Conservation (phyloP, 2,329 filamentous ascomycete species). For the Bipolaris cookei region DNA sequence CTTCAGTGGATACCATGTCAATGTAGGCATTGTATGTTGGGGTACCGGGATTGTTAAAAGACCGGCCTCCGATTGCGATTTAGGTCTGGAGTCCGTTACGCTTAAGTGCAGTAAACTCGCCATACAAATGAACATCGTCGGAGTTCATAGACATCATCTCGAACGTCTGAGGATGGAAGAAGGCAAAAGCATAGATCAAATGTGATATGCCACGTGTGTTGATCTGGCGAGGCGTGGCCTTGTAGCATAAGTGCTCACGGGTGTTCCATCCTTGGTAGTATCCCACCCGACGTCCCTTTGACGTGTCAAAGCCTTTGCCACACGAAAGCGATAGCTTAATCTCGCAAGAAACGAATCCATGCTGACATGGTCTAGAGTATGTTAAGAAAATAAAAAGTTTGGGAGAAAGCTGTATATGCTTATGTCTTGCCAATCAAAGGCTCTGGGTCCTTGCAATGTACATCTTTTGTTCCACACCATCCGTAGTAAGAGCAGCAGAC, state of each 20-base stretch:
- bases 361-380: constrained; percentile 1
- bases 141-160: constrained; percentile 27
- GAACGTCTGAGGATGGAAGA: constrained; percentile 32
- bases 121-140: constrained; percentile 29
- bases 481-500: constrained; percentile 4
- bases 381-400: not conserved
- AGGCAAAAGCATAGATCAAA: constrained; percentile 41
- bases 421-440: not conserved
- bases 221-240: constrained; percentile 32
- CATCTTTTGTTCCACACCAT: constrained; percentile 1
- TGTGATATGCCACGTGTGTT: constrained; percentile 44
- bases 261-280: constrained; percentile 17
- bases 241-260: constrained; percentile 10
- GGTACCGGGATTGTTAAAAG: constrained; percentile 49
- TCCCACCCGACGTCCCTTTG: constrained; percentile 2
- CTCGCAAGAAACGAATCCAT: constrained; percentile 8
- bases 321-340: constrained; percentile 6
- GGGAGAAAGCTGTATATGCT: not conserved
- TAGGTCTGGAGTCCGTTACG: constrained; percentile 44
- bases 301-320: not conserved
- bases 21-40: constrained; percentile 29
- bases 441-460: not conserved
- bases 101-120: constrained; percentile 44
- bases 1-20: constrained; percentile 38
- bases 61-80: constrained; percentile 54